phyloP scores from a whole-genome alignment of 208 protist genomes.

The Leishmania tropica region DNA sequence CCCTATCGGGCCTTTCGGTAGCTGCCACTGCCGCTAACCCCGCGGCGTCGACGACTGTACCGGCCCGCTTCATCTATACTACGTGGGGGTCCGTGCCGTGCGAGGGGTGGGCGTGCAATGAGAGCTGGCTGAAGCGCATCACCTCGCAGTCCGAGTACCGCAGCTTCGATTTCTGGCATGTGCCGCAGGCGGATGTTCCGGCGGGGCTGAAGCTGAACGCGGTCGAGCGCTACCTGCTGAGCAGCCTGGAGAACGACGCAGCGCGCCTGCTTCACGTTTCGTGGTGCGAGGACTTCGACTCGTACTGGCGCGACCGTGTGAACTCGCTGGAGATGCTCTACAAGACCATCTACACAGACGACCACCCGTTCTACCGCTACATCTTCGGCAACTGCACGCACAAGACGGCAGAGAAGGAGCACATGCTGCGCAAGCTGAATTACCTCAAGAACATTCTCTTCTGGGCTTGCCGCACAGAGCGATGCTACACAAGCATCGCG shows the following conservation, averaged over 20 bases:
- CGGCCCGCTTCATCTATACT: slow-evolving; percentile 77
- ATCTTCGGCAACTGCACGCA: slow-evolving; percentile 78
- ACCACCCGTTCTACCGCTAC: slow-evolving; percentile 64
- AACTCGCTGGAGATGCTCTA: slow-evolving; percentile 74
- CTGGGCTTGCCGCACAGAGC: slow-evolving; percentile 77
- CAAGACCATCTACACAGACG: slow-evolving; percentile 65
- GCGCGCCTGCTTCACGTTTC: slow-evolving; percentile 71
- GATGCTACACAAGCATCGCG: slow-evolving; percentile 76
- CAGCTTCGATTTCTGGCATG: slow-evolving; percentile 90
- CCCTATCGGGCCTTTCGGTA: slow-evolving; percentile 12
- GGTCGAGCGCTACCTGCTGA: slow-evolving; percentile 83
- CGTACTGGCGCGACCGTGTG: slow-evolving; percentile 89
- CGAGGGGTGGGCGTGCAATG: slow-evolving; percentile 59
- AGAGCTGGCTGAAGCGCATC: slow-evolving; percentile 81
- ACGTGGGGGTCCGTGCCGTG: slow-evolving; percentile 73
- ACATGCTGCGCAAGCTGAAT: slow-evolving; percentile 84
- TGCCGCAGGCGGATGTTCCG: slow-evolving; percentile 62
- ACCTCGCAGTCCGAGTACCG: slow-evolving; percentile 73
- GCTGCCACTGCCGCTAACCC: slow-evolving; percentile 20
- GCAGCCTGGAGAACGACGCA: slow-evolving; percentile 85
- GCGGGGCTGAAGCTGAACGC: slow-evolving; percentile 52
- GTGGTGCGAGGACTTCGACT: slow-evolving; percentile 91
- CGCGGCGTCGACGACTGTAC: slow-evolving; percentile 11
- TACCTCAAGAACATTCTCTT: slow-evolving; percentile 82
- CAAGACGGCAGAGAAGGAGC: slow-evolving; percentile 63